These are phyloP conservation scores for Neonectria coccinea DNA, from an alignment of 2,329 filamentous ascomycete species.

Conservation along the genomic window DNA sequence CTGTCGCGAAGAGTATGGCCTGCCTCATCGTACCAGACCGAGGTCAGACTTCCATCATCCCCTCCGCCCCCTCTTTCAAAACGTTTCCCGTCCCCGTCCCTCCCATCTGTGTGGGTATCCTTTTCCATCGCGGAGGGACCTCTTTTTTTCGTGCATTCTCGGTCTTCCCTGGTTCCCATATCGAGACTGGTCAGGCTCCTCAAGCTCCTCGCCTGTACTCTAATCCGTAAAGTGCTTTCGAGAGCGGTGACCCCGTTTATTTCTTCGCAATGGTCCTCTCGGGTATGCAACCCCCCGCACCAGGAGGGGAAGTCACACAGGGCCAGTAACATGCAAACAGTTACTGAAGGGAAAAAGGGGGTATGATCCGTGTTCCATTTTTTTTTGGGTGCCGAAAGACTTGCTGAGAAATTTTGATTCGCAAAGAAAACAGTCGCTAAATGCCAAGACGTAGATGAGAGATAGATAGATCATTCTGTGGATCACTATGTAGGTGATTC, in stretches of 20 bases:
- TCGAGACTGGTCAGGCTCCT: conserved; percentile 46
- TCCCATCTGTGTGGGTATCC: conserved; percentile 43
- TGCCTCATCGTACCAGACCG: conserved; percentile 47
- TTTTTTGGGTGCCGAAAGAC: conserved; percentile 56
- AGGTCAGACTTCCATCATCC: conserved; percentile 43
- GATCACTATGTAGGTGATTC: conserved; percentile 50
- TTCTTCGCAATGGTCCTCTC: conserved; percentile 34
- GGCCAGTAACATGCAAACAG: conserved; percentile 43
- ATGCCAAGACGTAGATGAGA: conserved; percentile 58
- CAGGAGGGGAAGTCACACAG: conserved; percentile 40
- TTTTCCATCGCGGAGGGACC: conserved; percentile 42
- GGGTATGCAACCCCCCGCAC: conserved; percentile 31
- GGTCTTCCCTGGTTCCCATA: conserved; percentile 43
- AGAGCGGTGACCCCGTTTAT: conserved; percentile 38
- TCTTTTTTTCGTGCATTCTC: conserved; percentile 50
- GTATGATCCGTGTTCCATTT: conserved; percentile 55
- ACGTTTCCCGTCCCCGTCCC: conserved; percentile 31
- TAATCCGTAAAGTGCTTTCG: conserved; percentile 45
- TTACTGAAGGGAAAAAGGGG: conserved; percentile 44
- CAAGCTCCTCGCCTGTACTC: conserved; percentile 41
- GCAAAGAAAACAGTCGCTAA: conserved; percentile 56
- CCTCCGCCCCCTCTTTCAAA: conserved; percentile 32
- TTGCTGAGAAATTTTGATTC: conserved; percentile 50
- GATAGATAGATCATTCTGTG: conserved; percentile 48
- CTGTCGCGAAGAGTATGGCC: conserved; percentile 45